Base-by-base conservation (phyloP, 805 yeast genomes). In the Yarrowia osloensis region DNA sequence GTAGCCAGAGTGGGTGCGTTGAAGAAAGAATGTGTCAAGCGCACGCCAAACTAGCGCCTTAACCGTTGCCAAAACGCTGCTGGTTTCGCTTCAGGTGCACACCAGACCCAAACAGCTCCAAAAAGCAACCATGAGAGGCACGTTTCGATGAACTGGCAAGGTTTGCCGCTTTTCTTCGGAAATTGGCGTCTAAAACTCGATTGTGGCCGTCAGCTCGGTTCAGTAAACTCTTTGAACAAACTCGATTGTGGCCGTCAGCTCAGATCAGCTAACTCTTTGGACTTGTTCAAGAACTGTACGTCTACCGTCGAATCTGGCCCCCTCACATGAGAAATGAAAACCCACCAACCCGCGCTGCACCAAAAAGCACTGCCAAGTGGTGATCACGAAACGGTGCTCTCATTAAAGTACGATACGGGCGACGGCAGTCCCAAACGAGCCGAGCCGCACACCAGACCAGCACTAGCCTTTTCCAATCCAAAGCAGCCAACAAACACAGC, bases 41-140 rank as follows among this genome's bases (percentile, higher is more conserved):
- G 13, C 17, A 9, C 7, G n/a, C 39, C 19, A 35, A 15, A 35
- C 19, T 35, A 35, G 39, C 35, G 4, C 19, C 39, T 4, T 17
- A 35, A 35, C 39, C 39, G 39, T 35, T 35, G n/a, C 39, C 7
- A 5, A 35, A n/a, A n/a, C n/a, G n/a, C n/a, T n/a, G n/a, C n/a
- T n/a, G n/a, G n/a, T n/a, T n/a, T n/a, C n/a, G n/a, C n/a, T n/a
- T n/a, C n/a, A n/a, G n/a, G n/a, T n/a, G n/a, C 31, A 28, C 3
- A 11, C 11, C 17, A 35, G n/a, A 5, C 15, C 39, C 39, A 35
- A 9, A 15, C 8, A 35, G 6, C 39, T 7, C 42, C 42, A 39
- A 47, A 46, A 47, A 47, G 52, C 52, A 47, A 47, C 22, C 52
- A 26, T 26, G 4, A 42, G 33, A 46, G 50, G 31, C 50, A 26